phyloP scores from a whole-genome alignment of 1,284 basidiomycete species.

The Ceratobasidium sp. region DNA sequence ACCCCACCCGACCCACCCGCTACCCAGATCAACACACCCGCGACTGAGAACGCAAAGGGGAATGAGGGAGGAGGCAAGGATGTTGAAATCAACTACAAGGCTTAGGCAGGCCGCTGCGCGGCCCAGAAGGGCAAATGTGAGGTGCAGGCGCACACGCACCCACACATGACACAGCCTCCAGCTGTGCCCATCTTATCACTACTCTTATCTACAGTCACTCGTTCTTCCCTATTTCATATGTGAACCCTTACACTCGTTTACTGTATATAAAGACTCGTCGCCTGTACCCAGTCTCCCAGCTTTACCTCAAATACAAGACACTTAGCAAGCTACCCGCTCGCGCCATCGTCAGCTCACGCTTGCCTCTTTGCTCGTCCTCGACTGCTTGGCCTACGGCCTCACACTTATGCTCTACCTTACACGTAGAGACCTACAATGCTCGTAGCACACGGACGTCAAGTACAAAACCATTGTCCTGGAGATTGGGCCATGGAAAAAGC shows the following conservation, averaged over 20 bases:
- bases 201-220: neutral
- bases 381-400: conserved; percentile 6
- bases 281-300: too few species aligned
- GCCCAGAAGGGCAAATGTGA: conserved; percentile 22
- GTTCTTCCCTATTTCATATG: neutral
- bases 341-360: neutral
- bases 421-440: too few species aligned
- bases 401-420: too few species aligned
- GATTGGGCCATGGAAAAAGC: too few species aligned
- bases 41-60: neutral
- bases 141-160: neutral
- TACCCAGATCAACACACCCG: neutral
- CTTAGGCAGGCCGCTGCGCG: neutral
- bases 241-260: neutral
- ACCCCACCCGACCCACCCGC: neutral
- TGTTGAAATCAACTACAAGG: too few species aligned
- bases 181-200: neutral
- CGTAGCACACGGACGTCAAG: too few species aligned
- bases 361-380: neutral
- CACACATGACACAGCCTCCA: neutral
- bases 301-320: too few species aligned
- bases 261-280: neutral
- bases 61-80: neutral
- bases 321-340: too few species aligned
- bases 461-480: too few species aligned